Percentiles rank a stretch among this genome's conserved stretches.
These are phyloP conservation scores for Ichthyophthirius multifiliis DNA, from an alignment of 169 alveolate genomes.

Conservation along the genomic window DNA sequence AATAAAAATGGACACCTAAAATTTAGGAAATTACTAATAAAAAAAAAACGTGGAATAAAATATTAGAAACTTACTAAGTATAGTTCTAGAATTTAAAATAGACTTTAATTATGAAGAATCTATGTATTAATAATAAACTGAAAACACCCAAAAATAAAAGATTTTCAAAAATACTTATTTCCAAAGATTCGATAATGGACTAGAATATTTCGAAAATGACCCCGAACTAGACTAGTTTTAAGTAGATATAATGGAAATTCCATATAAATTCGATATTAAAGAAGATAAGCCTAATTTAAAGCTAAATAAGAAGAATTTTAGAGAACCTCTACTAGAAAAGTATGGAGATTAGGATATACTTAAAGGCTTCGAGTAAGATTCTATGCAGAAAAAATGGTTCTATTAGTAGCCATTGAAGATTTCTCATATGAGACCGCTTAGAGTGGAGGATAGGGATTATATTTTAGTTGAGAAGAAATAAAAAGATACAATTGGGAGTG, in stretches of 20 bases:
- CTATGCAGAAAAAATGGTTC: background rate
- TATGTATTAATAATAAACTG: background rate
- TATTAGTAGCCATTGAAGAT: background rate
- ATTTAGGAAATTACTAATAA: background rate
- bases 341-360: background rate
- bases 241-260: constrained; percentile 12
- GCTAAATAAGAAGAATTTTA: background rate
- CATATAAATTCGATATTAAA: background rate
- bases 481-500: background rate
- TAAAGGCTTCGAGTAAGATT: background rate
- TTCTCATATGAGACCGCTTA: background rate
- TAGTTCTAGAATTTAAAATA: background rate
- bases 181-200: background rate
- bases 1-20: background rate
- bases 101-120: background rate
- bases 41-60: background rate
- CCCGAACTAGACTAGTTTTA: background rate
- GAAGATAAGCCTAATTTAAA: background rate
- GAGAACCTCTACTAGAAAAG: background rate
- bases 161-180: background rate
- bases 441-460: background rate
- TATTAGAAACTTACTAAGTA: background rate
- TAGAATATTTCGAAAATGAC: background rate
- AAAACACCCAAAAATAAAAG: background rate
- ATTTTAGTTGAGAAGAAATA: background rate